A percentile compares a stretch with the other conserved stretches of the same genome.
Evolutionary conservation across 257 asterid species (phyloP).

Genomic region (Mitragyna speciosa): DNA sequence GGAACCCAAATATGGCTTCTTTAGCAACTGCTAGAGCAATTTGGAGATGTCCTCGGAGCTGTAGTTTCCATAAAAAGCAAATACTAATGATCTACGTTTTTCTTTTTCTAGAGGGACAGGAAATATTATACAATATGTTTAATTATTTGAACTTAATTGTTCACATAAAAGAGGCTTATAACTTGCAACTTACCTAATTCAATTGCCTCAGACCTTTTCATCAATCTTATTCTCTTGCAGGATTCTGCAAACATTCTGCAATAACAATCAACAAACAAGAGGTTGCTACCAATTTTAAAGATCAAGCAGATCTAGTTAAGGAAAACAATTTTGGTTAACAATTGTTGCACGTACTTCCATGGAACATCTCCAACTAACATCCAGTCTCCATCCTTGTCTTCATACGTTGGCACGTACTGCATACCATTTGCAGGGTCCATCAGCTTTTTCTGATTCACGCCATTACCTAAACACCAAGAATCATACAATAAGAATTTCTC

Average conservation of each 20-base stretch:
- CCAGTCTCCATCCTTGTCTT: constrained; percentile 90
- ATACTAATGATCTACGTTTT: neutral
- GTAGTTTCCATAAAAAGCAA: neutral
- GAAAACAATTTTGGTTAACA: no score
- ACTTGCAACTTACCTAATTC: constrained; percentile 25
- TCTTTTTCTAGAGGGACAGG: neutral
- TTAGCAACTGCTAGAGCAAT: constrained; percentile 35
- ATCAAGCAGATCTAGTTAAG: neutral
- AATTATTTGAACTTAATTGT: no score
- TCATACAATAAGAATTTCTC: neutral
- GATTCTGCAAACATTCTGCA: constrained; percentile 78
- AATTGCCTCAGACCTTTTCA: constrained; percentile 57
- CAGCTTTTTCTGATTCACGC: constrained; percentile 49
- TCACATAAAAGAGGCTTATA: neutral
- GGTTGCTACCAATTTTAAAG: neutral
- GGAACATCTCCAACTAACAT: constrained; percentile 93
- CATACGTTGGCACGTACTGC: constrained; percentile 75
- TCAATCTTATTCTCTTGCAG: constrained; percentile 70
- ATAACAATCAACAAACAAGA: neutral
- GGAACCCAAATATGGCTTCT: neutral
- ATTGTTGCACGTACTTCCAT: constrained; percentile 2
- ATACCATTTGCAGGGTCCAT: constrained; percentile 58
- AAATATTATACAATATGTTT: neutral
- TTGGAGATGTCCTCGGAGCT: constrained; percentile 39
- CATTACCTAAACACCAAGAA: constrained; percentile 41